A percentile compares a stretch with the other conserved stretches of the same genome.
Evolutionary conservation across 192 early-diverging fungal species (phyloP).

Genomic region (Backusella circina): DNA sequence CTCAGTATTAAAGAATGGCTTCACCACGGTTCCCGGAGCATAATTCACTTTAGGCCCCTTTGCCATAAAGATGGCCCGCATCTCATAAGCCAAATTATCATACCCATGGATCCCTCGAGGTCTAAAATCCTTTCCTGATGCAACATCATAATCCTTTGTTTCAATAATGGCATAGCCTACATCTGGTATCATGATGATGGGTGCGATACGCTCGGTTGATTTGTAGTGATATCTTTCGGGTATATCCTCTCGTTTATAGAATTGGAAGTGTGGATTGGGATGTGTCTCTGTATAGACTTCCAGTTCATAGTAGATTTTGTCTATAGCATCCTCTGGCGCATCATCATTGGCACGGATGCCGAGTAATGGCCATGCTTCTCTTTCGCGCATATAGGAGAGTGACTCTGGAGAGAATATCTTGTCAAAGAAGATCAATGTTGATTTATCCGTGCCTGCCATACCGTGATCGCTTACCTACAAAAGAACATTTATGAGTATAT

Average conservation of each 20-base stretch:
- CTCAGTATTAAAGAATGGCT: slow-evolving; percentile 70
- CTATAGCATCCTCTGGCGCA: slow-evolving; percentile 32
- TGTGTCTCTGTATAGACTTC: slow-evolving; percentile 38
- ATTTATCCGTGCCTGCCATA: slow-evolving; percentile 59
- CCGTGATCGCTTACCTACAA: slow-evolving; percentile 84
- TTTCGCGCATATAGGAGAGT: slow-evolving; percentile 40
- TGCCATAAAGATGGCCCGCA: slow-evolving; percentile 86
- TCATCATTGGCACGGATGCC: slow-evolving; percentile 52
- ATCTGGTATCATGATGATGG: slow-evolving; percentile 69
- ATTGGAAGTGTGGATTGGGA: slow-evolving; percentile 41
- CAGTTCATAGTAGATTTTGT: slow-evolving; percentile 44
- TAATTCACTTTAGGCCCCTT: slow-evolving; percentile 49
- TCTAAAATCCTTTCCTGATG: slow-evolving; percentile 17
- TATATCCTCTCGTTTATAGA: slow-evolving; percentile 70
- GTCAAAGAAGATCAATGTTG: slow-evolving; percentile 70
- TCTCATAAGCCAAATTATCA: slow-evolving; percentile 67
- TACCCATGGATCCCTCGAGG: slow-evolving; percentile 81
- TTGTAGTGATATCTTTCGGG: slow-evolving; percentile 73
- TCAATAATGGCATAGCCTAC: slow-evolving; percentile 58
- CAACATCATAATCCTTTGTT: slow-evolving; percentile 28
- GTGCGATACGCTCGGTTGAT: slow-evolving; percentile 63
- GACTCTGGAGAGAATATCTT: slow-evolving; percentile 40
- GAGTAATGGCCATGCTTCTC: slow-evolving; percentile 63
- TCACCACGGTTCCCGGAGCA: slow-evolving; percentile 23
- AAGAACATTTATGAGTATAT: neutral